These are phyloP conservation scores for Zizania palustris DNA, from an alignment of 202 grass and related monocot genomes.

Conservation along the genomic window DNA sequence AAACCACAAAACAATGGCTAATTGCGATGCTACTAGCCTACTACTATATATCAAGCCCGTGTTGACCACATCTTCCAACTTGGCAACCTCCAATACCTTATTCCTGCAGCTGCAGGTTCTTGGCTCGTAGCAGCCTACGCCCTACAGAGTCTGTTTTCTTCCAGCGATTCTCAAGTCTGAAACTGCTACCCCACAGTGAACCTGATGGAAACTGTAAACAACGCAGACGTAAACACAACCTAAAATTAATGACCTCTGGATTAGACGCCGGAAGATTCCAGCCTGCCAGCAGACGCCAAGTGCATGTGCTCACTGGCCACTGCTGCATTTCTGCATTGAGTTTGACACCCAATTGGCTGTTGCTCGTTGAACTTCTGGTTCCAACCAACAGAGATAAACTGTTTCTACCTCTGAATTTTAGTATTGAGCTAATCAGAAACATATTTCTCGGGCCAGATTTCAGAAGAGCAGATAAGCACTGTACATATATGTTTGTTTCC, in stretches of 20 bases:
- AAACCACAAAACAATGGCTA: neutral
- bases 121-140: neutral
- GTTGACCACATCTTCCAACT: conserved; percentile 15
- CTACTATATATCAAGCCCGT: neutral
- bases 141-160: conserved; percentile 22
- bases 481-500: neutral
- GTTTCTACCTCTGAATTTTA: neutral
- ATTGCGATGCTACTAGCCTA: neutral
- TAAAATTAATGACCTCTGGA: neutral
- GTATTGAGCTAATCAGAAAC: neutral
- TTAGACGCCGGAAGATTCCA: conserved; percentile 37
- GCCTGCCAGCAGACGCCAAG: conserved; percentile 36
- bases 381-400: neutral
- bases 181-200: neutral
- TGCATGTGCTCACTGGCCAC: conserved; percentile 14
- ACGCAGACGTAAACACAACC: neutral
- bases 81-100: neutral
- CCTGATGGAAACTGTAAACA: neutral
- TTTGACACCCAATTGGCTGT: neutral
- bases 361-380: conserved; percentile 9
- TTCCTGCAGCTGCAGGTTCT: conserved; percentile 20
- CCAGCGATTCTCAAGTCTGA: neutral
- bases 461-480: neutral
- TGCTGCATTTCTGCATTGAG: conserved; percentile 15
- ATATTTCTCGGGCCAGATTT: neutral